A percentile compares a stretch with the other conserved stretches of the same genome.
These are phyloP conservation scores for Westerdykella aurantiaca DNA, from an alignment of 2,329 filamentous ascomycete genomes.

Conservation along the genomic window DNA sequence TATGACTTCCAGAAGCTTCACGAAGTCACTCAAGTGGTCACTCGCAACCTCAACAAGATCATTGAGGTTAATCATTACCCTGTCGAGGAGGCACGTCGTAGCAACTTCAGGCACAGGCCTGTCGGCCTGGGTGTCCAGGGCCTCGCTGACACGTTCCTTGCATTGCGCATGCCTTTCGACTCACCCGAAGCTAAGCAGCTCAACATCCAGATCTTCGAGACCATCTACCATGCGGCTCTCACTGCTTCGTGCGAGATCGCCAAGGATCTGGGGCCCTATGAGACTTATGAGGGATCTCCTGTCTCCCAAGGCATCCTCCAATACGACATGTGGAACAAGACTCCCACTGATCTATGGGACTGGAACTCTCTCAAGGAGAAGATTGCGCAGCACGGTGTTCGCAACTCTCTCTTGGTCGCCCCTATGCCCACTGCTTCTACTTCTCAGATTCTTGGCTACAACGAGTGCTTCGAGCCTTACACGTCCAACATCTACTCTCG, in stretches of 20 bases:
- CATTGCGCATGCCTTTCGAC: conserved; percentile 93
- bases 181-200: conserved; percentile 88
- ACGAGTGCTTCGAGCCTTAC: conserved; percentile 99
- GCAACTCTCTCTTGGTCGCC: conserved; percentile 90
- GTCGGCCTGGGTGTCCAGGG: conserved; percentile 96
- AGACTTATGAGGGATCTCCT: conserved; percentile 87
- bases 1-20: conserved; percentile 98
- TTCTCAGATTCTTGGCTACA: conserved; percentile 96
- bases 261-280: conserved; percentile 75
- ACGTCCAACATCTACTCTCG: conserved; percentile 99
- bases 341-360: conserved; percentile 91
- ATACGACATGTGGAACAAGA: conserved; percentile 98
- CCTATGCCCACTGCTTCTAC: conserved; percentile 98
- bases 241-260: conserved; percentile 85
- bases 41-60: conserved; percentile 95
- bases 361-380: conserved; percentile 84
- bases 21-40: conserved; percentile 85
- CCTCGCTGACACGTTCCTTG: conserved; percentile 96
- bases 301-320: conserved; percentile 94
- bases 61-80: conserved; percentile 99
- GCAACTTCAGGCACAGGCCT: conserved; percentile 94
- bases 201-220: conserved; percentile 99
- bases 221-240: conserved; percentile 93
- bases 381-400: conserved; percentile 87
- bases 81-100: conserved; percentile 86